Base-by-base conservation (phyloP, 2,329 filamentous ascomycete species). In the Alternaria metachromatica region DNA sequence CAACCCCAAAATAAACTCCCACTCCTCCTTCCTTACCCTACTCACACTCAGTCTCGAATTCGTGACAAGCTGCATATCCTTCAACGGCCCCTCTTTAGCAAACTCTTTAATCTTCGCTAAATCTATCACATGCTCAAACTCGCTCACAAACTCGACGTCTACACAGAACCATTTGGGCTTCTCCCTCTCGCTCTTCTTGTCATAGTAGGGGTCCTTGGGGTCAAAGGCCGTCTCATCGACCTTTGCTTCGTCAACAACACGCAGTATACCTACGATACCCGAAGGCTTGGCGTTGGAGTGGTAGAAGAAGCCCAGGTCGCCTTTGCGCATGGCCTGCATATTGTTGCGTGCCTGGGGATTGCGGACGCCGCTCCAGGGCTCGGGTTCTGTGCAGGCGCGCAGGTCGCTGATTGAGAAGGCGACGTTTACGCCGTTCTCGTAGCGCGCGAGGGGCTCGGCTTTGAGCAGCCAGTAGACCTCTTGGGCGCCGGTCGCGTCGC, bases 231-330 rank as follows among this genome's bases (percentile, higher is more conserved):
- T 87, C 73, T 90, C 89, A 73, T 99, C 96, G 9, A 92, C 87
- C 3, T 90, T 90, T 69, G 93, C 91, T 76, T 97, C 94, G 68
- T 88, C 86, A 15, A 96, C 94, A 66, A 99, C 92, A 74, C 96
- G 92, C 91, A 97, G 94, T 18, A 90, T 88, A 2, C 94, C 94
- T 2, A 90, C 93, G 51, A 98, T 93, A 3, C 92, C 95, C 0
- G 94, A 94, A 23, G 90, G 87, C 78, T 96, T 97, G 81, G 92
- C 96, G 74, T 96, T 97, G 50, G 92, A 97, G 81, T 97, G 95
- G 78, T 98, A 98, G 83, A 99, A 98, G 82, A 99, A 98, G 25
- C 94, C 94, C 30, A 94, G 85, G 76, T 99, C 96, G 55, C 94
- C 94, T 60, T 90, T 89, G 72, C 92, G 94, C 96, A 99, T 99